phyloP scores from a whole-genome alignment of 2,329 filamentous ascomycete genomes.

The Fusarium ramigenum region DNA sequence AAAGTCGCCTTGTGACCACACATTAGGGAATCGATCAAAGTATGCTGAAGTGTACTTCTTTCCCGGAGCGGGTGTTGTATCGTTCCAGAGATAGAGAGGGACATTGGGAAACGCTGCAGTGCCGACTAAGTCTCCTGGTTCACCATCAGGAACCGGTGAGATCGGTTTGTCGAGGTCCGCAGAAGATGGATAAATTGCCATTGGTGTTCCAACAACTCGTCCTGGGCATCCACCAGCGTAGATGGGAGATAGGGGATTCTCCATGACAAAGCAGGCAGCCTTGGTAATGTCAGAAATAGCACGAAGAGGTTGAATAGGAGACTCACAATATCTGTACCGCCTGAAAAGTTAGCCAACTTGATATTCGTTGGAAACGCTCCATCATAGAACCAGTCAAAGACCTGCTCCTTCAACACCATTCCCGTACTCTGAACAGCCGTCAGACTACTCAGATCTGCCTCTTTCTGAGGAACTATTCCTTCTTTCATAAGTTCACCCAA shows the following conservation, averaged over 20 bases:
- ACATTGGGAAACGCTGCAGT: constrained; percentile 78
- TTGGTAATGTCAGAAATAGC: constrained; percentile 24
- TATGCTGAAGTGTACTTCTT: constrained; percentile 68
- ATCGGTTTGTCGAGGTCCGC: constrained; percentile 57
- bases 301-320: background rate
- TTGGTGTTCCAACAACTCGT: constrained; percentile 58
- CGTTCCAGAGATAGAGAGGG: constrained; percentile 73
- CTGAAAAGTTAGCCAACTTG: constrained; percentile 78
- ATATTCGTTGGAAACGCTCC: constrained; percentile 72
- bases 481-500: constrained; percentile 76
- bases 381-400: constrained; percentile 84
- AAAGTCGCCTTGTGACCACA: constrained; percentile 88
- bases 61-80: constrained; percentile 57
- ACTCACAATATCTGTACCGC: constrained; percentile 78
- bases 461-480: constrained; percentile 67
- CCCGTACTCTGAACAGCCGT: constrained; percentile 75
- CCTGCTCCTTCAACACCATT: constrained; percentile 80
- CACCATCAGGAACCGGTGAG: constrained; percentile 62
- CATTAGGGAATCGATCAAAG: constrained; percentile 70
- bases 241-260: constrained; percentile 76
- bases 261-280: constrained; percentile 68
- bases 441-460: constrained; percentile 70
- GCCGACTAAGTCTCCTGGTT: constrained; percentile 79
- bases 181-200: constrained; percentile 66
- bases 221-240: constrained; percentile 65